A percentile compares a stretch with the other conserved stretches of the same genome.
These are phyloP conservation scores for Salix caprea DNA, from an alignment of 345 rosid genomes.

Conservation along the genomic window DNA sequence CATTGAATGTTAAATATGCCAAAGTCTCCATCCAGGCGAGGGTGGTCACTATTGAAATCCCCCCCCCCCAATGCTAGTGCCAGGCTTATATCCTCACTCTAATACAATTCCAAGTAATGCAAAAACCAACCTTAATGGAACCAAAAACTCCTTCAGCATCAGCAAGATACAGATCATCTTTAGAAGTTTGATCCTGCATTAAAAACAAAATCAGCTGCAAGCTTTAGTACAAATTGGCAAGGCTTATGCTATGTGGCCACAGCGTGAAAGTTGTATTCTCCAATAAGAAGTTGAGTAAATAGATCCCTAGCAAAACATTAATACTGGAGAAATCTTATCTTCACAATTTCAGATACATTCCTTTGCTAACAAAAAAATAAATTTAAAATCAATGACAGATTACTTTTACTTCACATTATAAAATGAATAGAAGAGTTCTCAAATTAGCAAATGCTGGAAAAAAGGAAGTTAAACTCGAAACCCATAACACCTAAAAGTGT, in stretches of 20 bases:
- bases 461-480: background rate
- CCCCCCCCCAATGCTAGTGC: no score
- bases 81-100: background rate
- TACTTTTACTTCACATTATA: background rate
- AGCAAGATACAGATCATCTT: conserved; percentile 54
- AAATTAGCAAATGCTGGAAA: background rate
- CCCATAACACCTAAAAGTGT: background rate
- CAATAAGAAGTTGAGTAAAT: background rate
- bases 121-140: conserved; percentile 70
- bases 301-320: background rate
- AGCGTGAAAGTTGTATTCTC: background rate
- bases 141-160: conserved; percentile 72
- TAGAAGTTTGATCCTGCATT: conserved; percentile 60
- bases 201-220: conserved; percentile 1
- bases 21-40: background rate
- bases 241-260: background rate
- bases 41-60: background rate
- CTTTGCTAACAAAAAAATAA: background rate
- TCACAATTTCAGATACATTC: background rate
- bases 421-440: background rate
- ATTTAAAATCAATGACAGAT: background rate
- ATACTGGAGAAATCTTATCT: background rate
- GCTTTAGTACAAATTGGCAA: background rate
- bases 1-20: background rate
- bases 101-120: conserved; percentile 11